Evolutionary conservation across 352 stramenopile species (phyloP).

Genomic region (Phytopythium boreale): DNA sequence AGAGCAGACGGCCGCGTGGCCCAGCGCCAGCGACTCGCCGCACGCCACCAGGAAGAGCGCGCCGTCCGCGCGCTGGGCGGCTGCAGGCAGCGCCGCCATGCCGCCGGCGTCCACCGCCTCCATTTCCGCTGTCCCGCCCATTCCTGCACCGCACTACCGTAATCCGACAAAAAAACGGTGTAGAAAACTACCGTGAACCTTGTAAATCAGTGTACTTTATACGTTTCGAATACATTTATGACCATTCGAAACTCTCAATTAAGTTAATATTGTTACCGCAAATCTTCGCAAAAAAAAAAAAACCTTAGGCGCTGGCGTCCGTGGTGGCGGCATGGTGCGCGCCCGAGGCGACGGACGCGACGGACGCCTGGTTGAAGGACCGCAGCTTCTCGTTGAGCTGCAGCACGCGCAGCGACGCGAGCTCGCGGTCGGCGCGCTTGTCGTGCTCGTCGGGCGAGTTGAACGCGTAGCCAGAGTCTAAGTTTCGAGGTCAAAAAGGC

Average conservation of each 20-base stretch:
- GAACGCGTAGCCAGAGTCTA: constrained; percentile 54
- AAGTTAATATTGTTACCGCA: neutral
- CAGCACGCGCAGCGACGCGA: constrained; percentile 41
- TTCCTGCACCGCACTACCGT: neutral
- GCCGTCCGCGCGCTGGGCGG: neutral
- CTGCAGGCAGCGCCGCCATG: neutral
- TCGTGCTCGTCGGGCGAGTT: constrained; percentile 31
- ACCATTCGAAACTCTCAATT: neutral
- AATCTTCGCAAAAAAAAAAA: too few species aligned
- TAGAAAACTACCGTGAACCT: neutral
- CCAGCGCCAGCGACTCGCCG: constrained; percentile 7
- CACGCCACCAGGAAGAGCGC: constrained; percentile 5
- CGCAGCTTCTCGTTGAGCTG: constrained; percentile 30
- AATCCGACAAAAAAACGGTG: too few species aligned
- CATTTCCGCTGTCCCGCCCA: neutral
- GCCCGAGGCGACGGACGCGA: neutral
- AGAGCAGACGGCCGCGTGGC: neutral
- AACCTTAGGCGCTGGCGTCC: too few species aligned
- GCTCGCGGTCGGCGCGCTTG: constrained; percentile 21
- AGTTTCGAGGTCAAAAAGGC: constrained; percentile 12
- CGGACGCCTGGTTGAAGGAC: constrained; percentile 12
- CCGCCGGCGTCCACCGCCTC: neutral
- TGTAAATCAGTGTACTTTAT: neutral
- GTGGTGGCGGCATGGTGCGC: neutral
- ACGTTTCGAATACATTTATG: too few species aligned